Conservation (phyloP, 352 stramenopile genomes). For the Phytophthora fragariae region DNA sequence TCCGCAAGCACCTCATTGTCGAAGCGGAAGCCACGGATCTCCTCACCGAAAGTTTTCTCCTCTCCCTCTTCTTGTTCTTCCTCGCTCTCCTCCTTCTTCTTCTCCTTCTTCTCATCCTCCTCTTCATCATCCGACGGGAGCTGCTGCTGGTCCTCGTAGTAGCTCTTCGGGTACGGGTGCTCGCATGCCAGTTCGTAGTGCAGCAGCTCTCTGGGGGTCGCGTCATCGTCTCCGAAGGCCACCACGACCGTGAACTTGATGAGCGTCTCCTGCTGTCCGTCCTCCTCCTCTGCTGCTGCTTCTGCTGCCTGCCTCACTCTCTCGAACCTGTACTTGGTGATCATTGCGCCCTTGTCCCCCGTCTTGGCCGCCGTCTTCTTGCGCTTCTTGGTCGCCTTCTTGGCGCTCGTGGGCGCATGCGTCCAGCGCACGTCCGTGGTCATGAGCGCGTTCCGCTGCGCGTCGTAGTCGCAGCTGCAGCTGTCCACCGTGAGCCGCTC, state of each 20-base stretch:
- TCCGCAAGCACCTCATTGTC: slow-evolving; percentile 57
- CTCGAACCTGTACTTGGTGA: slow-evolving; percentile 62
- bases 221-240: slow-evolving; percentile 50
- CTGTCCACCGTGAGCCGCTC: slow-evolving; percentile 54
- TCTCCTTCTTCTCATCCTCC: slow-evolving; percentile 21
- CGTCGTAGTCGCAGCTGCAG: slow-evolving; percentile 74
- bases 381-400: slow-evolving; percentile 55
- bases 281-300: too few relatives aligned
- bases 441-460: slow-evolving; percentile 67
- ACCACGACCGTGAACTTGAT: slow-evolving; percentile 55
- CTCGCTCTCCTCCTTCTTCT: slow-evolving; percentile 24
- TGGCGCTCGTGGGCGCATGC: slow-evolving; percentile 36
- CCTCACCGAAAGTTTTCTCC: slow-evolving; percentile 58
- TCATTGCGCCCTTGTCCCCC: slow-evolving; percentile 39
- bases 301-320: slow-evolving; percentile 24
- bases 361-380: slow-evolving; percentile 31
- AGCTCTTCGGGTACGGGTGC: slow-evolving; percentile 69
- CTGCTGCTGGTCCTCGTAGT: slow-evolving; percentile 70
- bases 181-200: slow-evolving; percentile 66
- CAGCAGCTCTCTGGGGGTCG: slow-evolving; percentile 56
- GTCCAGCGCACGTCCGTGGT: slow-evolving; percentile 65
- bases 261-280: slow-evolving; percentile 37
- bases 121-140: slow-evolving; percentile 42
- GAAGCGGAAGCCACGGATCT: slow-evolving; percentile 66
- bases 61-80: slow-evolving; percentile 30